Percentiles rank a stretch among this genome's conserved stretches.
phyloP scores from a whole-genome alignment of 2,329 filamentous ascomycete species.

The Xylariaceae sp. region DNA sequence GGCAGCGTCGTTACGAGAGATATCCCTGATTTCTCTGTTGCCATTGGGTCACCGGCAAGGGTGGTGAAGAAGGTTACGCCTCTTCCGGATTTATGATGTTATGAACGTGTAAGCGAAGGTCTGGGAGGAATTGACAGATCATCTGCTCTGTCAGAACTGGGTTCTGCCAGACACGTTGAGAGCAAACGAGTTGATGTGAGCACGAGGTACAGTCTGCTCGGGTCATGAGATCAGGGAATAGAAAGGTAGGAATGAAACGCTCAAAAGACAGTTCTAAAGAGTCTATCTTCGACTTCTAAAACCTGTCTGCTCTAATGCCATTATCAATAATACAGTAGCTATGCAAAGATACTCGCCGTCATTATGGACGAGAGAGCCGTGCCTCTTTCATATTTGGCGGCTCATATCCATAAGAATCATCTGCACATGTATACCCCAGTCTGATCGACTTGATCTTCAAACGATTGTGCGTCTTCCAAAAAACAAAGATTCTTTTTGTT shows the following conservation, averaged over 20 bases:
- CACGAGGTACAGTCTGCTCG: not conserved
- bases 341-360: not conserved
- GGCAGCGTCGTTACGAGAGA: conserved; percentile 47
- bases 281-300: not conserved
- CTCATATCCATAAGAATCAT: not conserved
- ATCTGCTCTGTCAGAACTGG: not conserved
- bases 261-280: not conserved
- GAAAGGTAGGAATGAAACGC: not conserved
- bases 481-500: not conserved
- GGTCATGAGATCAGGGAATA: not conserved
- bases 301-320: not conserved
- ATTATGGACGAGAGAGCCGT: not conserved
- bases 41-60: conserved; percentile 43
- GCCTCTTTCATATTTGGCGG: not conserved
- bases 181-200: not conserved
- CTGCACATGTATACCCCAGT: not conserved
- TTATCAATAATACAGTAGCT: not conserved
- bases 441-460: not conserved
- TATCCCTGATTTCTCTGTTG: conserved; percentile 44
- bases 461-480: not conserved
- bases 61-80: conserved; percentile 42
- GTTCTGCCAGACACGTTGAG: not conserved
- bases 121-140: not conserved
- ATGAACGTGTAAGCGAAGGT: not conserved
- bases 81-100: conserved; percentile 30